Base-by-base conservation (phyloP, 1,284 basidiomycete genomes). In the Cutaneotrichosporon spelunceum region DNA sequence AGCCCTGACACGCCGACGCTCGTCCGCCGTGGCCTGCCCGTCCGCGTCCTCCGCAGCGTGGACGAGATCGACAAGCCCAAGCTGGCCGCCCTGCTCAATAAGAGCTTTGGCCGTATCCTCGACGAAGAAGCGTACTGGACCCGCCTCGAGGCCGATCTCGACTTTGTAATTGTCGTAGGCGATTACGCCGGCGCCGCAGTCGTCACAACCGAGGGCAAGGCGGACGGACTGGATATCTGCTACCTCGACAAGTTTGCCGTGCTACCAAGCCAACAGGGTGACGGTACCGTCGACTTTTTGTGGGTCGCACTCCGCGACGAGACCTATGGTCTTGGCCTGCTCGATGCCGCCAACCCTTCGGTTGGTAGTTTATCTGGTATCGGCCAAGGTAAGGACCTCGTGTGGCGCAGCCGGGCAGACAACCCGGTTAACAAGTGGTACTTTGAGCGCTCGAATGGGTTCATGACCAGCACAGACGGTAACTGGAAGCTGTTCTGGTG, bases 401-500 rank as follows among this genome's bases (percentile, higher is more conserved):
- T 99, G 30, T 99, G 95, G 95, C 87, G 96, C 64, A 90, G 87
- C 71, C 85, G 96, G 59, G 84, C 87, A 11, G 85, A 95, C 78
- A 99, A 99, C 77, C 93, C 93, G 0, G 88, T 99, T 59, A 99
- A 99, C 80, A 95, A 94, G 78, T 99, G 96, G 96, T 99, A 99
- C 80, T 97, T 93, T 71, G 96, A 99, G 77, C 87, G 96, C 36
- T 90, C 88, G 73, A 91, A 89, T 50, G 96, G 96, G 10, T 95
- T 97, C 78, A 69, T 93, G 39, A 70, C 59, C 57, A 71, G 69
- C 36, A 58, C 62, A 59, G 75, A 68, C 55, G 88, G 87, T 24
- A 81, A 84, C 45, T 98, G 91, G 93, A 87, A 89, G 60, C 80
- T 99, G 70, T 99, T 99, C 81, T 99, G 96, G 96, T 97, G 93